These are phyloP conservation scores for Tricholoma flavovirens DNA, from an alignment of 768 basidiomycete species.

Conservation along the genomic window DNA sequence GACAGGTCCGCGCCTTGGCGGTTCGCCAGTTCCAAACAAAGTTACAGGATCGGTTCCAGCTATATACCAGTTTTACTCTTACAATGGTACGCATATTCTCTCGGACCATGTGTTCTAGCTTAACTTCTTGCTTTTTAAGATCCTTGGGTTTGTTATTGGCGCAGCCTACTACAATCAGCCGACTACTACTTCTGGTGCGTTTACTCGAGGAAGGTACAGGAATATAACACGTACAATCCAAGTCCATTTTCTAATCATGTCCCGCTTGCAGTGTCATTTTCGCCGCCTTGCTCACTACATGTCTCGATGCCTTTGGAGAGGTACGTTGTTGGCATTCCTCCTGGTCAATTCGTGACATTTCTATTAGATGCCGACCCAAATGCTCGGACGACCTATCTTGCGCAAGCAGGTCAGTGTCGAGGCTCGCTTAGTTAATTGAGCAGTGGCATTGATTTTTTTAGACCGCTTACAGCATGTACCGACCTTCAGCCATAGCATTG, in stretches of 20 bases:
- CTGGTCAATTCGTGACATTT: conserved; percentile 7
- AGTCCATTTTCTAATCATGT: background rate
- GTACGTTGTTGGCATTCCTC: conserved; percentile 25
- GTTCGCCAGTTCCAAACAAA: conserved; percentile 69
- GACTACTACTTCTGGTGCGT: conserved; percentile 69
- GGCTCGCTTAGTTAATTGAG: background rate
- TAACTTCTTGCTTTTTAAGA: conserved; percentile 22
- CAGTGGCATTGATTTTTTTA: conserved; percentile 14
- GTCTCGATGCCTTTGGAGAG: conserved; percentile 70
- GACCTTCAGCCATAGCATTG: conserved; percentile 56
- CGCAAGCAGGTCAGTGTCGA: conserved; percentile 53
- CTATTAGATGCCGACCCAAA: conserved; percentile 63
- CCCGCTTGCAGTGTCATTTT: conserved; percentile 53
- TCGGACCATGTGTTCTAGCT: conserved; percentile 1
- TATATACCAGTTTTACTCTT: conserved; percentile 64
- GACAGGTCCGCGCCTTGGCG: conserved; percentile 67
- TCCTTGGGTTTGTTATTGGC: conserved; percentile 63
- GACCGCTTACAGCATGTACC: conserved; percentile 60
- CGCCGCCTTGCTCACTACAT: conserved; percentile 56
- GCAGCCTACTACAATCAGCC: conserved; percentile 72
- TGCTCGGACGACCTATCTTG: conserved; percentile 74
- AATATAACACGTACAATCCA: background rate
- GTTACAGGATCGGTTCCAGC: conserved; percentile 73
- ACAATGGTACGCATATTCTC: conserved; percentile 42
- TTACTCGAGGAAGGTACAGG: conserved; percentile 69